Conservation (phyloP, 1,139 yeast species). For the Yamadazyma oceani region DNA sequence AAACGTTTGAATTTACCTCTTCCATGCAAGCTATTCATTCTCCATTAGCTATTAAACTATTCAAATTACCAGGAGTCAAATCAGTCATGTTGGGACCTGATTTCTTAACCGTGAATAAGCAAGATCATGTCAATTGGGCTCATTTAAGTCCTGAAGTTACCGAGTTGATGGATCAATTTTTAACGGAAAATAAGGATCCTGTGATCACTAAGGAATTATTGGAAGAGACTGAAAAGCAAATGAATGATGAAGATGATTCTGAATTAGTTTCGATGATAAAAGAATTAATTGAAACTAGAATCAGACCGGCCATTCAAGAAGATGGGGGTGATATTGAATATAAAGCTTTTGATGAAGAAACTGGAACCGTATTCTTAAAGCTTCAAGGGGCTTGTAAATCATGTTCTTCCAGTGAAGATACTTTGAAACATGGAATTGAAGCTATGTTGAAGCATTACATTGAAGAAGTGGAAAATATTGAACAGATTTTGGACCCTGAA, state of each 20-base stretch:
- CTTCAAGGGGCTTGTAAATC: constrained; percentile 83
- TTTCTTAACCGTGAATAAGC: constrained; percentile 48
- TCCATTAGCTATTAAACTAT: constrained; percentile 77
- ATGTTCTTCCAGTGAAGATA: constrained; percentile 74
- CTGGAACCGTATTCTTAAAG: constrained; percentile 71
- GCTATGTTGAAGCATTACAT: constrained; percentile 82
- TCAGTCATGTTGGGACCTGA: constrained; percentile 84
- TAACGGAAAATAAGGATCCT: constrained; percentile 40
- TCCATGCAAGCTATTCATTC: constrained; percentile 74
- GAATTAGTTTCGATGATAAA: constrained; percentile 59
- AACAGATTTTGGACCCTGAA: constrained; percentile 56
- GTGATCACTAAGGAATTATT: constrained; percentile 52
- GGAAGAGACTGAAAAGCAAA: constrained; percentile 36
- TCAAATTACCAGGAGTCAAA: constrained; percentile 80
- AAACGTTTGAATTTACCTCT: constrained; percentile 63
- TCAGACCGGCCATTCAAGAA: constrained; percentile 68
- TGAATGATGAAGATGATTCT: constrained; percentile 41
- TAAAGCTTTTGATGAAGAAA: constrained; percentile 64
- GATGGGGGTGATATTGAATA: constrained; percentile 84
- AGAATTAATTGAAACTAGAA: constrained; percentile 59
- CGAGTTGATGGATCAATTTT: constrained; percentile 38
- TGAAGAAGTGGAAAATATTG: constrained; percentile 77
- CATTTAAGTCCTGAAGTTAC: constrained; percentile 46
- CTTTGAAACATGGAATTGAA: constrained; percentile 79
- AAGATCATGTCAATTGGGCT: constrained; percentile 49